Base-by-base conservation (phyloP, 768 basidiomycete genomes). In the Mycena belliarum region DNA sequence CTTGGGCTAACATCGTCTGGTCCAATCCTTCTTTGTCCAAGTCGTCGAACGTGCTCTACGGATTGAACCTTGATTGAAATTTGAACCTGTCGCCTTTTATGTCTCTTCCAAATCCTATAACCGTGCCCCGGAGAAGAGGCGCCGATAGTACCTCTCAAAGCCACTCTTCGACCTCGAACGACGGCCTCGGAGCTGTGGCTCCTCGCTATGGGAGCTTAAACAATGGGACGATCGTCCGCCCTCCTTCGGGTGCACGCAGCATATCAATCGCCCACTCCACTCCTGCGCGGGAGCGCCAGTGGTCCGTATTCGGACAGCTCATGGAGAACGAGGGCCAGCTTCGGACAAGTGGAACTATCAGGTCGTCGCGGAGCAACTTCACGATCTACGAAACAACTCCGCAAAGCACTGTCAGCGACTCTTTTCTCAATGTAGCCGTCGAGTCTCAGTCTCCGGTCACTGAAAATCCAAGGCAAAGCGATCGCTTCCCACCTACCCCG, bases 221-320 rank as follows among this genome's bases (percentile, higher is more conserved):
- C 2, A 5, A 52, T 26, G 25, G 9, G 35, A 24, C 28, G 28
- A 6, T 44, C 21, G 23, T 18, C 10, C 56, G 57, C 23, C 57
- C 61, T 29, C 55, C 61, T 26, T 38, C 56, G 18, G 32, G 33
- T 21, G 53, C 50, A 8, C 62, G 58, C 18, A 60, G 54, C 38
- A 49, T 53, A 42, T 59, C 62, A 37, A 37, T 49, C 48, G 38
- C 48, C 37, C 37, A 51, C 60, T 38, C 64, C 35, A 57, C 60
- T 6, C 62, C 57, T 1, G 24, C 23, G 11, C 57, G 59, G 23
- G 56, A 73, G 8, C 70, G 70, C n/a, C 74, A 79, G 73, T 90
- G 89, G 89, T 74, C 86, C 0, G 71, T 89, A 6, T 90, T 90
- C 62, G 83, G 79, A 9, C 86, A 89, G 67, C 68, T 88, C 38